Percentiles rank a stretch among this genome's conserved stretches.
Evolutionary conservation across 495 filamentous ascomycete species (phyloP).

Genomic region (Xylaria telfairii): DNA sequence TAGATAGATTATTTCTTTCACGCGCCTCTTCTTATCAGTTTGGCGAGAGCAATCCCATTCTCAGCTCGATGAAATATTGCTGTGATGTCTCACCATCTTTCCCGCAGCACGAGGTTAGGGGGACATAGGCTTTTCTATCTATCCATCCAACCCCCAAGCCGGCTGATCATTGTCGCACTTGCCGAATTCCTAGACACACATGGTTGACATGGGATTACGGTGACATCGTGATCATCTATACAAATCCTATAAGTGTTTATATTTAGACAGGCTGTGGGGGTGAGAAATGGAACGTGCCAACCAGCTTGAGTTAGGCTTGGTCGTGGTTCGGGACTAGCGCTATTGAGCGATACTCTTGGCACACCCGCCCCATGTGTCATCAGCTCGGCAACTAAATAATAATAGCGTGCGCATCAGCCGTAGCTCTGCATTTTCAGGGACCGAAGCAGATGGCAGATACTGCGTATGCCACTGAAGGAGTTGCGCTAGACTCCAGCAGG

Average conservation of each 20-base stretch:
- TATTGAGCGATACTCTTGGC: background rate
- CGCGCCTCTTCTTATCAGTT: background rate
- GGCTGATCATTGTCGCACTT: conserved; percentile 10
- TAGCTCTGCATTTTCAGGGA: background rate
- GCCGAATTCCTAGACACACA: conserved; percentile 12
- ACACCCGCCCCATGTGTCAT: background rate
- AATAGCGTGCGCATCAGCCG: background rate
- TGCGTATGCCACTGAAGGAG: background rate
- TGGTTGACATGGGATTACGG: conserved; percentile 10
- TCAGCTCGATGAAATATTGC: background rate
- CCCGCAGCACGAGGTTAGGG: background rate
- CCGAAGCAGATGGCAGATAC: background rate
- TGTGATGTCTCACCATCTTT: background rate
- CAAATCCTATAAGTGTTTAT: conserved; percentile 23
- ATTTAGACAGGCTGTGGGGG: conserved; percentile 20
- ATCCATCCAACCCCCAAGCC: background rate
- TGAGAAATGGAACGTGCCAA: background rate
- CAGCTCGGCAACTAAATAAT: background rate
- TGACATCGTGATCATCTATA: conserved; percentile 23
- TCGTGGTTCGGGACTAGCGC: background rate
- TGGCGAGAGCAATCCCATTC: background rate
- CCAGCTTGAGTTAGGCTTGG: conserved; percentile 1
- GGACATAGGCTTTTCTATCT: background rate
- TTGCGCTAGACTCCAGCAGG: conserved; percentile 9
- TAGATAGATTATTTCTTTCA: background rate